Evolutionary conservation across 2,329 filamentous ascomycete species (phyloP).

Genomic region (Atkinsonella hypoxylon): DNA sequence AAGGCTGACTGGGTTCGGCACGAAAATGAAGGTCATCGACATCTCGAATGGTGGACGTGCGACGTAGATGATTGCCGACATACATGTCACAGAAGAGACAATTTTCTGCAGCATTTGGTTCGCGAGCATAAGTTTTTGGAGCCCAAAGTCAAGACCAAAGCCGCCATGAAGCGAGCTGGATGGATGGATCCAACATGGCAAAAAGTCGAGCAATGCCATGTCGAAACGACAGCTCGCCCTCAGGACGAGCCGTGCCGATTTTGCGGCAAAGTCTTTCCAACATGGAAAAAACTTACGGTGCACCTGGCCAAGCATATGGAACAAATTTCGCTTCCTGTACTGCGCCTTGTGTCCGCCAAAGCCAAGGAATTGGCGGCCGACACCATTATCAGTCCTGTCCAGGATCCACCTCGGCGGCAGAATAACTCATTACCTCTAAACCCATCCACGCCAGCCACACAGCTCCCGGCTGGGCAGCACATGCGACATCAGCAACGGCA

Average conservation of each 20-base stretch:
- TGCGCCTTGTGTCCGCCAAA: conserved; percentile 42
- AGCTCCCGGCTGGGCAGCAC: conserved; percentile 9
- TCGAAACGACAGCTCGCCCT: conserved; percentile 52
- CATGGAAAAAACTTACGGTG: conserved; percentile 90
- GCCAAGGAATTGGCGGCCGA: conserved; percentile 42
- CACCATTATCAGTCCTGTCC: conserved; percentile 56
- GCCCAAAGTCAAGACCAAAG: conserved; percentile 67
- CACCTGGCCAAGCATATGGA: conserved; percentile 94
- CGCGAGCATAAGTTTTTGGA: conserved; percentile 81
- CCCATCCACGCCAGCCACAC: conserved; percentile 12
- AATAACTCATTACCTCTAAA: conserved; percentile 14
- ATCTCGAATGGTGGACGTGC: conserved; percentile 86
- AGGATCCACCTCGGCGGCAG: conserved; percentile 37
- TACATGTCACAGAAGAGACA: conserved; percentile 76
- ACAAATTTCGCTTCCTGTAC: conserved; percentile 71
- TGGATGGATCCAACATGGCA: conserved; percentile 57
- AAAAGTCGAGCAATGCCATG: conserved; percentile 66
- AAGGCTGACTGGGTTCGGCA: conserved; percentile 95
- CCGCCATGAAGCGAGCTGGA: conserved; percentile 47
- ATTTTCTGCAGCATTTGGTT: conserved; percentile 85
- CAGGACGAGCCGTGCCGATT: conserved; percentile 76
- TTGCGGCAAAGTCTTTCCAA: conserved; percentile 67
- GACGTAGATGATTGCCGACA: conserved; percentile 71
- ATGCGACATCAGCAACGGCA: conserved; percentile 12
- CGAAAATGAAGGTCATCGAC: conserved; percentile 82